These are phyloP conservation scores for Cyberlindnera xishuangbannaensis DNA, from an alignment of 805 yeast genomes.

Conservation along the genomic window DNA sequence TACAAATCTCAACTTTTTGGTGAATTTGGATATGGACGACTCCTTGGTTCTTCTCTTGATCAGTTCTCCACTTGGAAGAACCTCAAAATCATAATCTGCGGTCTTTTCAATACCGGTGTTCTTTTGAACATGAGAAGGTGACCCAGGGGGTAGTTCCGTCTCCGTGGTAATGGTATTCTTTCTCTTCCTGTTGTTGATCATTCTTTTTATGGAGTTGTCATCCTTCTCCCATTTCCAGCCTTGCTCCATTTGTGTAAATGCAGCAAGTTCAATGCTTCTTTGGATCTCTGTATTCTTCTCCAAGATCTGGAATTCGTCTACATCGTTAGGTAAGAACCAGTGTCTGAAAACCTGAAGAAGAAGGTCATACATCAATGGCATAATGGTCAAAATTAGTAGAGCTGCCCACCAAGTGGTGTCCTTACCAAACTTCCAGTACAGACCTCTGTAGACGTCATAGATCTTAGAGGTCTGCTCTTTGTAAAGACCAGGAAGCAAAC, in stretches of 20 bases:
- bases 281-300: constrained; percentile 68
- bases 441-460: constrained; percentile 66
- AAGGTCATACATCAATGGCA: constrained; percentile 65
- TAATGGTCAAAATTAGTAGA: constrained; percentile 45
- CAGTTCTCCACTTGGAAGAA: constrained; percentile 70
- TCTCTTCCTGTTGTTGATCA: constrained; percentile 20
- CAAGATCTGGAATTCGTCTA: constrained; percentile 69
- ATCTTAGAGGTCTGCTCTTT: constrained; percentile 45
- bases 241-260: constrained; percentile 68
- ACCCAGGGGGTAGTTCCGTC: constrained; percentile 47
- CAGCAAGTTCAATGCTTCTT: constrained; percentile 62
- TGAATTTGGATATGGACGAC: constrained; percentile 26
- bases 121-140: constrained; percentile 30
- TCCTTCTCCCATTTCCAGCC: constrained; percentile 70
- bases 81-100: constrained; percentile 43
- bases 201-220: constrained; percentile 26
- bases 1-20: constrained; percentile 34
- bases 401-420: constrained; percentile 89
- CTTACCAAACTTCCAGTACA: constrained; percentile 64
- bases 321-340: constrained; percentile 60
- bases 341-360: constrained; percentile 51
- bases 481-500: constrained; percentile 68
- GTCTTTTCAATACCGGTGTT: constrained; percentile 25
- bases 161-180: constrained; percentile 24
- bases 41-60: constrained; percentile 36